These are phyloP conservation scores for Tilletia walkeri DNA, from an alignment of 1,284 basidiomycete genomes.

Conservation along the genomic window DNA sequence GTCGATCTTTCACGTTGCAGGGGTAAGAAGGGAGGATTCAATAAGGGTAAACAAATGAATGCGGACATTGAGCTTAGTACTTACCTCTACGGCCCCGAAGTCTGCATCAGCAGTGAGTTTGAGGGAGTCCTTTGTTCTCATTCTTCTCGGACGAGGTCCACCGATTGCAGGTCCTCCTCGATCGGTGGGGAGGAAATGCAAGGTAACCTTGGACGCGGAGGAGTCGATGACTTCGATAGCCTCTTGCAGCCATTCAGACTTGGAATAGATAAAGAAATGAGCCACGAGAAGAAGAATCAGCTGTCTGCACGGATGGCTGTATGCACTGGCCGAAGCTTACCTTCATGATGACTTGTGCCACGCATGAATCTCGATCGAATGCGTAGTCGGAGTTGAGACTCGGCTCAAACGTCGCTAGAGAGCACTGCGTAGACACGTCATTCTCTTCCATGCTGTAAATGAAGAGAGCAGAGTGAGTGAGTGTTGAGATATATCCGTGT, in stretches of 20 bases:
- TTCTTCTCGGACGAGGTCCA: not conserved
- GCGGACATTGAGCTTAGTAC: not conserved
- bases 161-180: not conserved
- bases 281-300: not conserved
- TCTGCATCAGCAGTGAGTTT: constrained; percentile 16
- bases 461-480: not conserved
- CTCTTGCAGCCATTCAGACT: constrained; percentile 37
- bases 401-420: constrained; percentile 80
- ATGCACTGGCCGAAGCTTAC: constrained; percentile 28
- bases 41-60: too few relatives aligned
- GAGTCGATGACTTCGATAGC: constrained; percentile 29
- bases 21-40: too few relatives aligned
- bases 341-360: constrained; percentile 35
- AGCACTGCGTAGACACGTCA: constrained; percentile 83
- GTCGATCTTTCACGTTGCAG: constrained; percentile 24
- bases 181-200: not conserved
- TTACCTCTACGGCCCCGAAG: constrained; percentile 17
- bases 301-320: not conserved
- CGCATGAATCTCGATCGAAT: constrained; percentile 62
- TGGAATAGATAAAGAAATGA: too few relatives aligned
- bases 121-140: not conserved
- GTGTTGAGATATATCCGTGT: too few relatives aligned
- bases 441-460: constrained; percentile 72
- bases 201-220: constrained; percentile 18
- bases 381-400: constrained; percentile 76